phyloP scores from a whole-genome alignment of 305 asterid species.

The Solanum hybrid region DNA sequence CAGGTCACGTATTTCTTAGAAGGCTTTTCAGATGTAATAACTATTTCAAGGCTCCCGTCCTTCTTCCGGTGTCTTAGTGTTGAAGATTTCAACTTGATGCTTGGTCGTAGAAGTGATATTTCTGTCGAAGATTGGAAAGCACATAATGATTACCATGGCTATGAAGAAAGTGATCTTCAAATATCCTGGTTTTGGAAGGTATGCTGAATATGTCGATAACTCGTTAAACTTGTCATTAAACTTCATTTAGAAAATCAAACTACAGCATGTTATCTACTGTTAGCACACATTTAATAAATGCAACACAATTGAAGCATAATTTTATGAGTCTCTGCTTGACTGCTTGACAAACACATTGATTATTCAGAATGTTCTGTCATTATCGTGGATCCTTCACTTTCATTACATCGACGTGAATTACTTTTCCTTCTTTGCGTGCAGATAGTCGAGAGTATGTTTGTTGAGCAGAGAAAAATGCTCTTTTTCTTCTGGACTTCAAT shows the following conservation, averaged over 20 bases:
- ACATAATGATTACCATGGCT: constrained; percentile 70
- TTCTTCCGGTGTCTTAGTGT: constrained; percentile 60
- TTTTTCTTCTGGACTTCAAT: constrained; percentile 91
- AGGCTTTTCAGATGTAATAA: constrained; percentile 57
- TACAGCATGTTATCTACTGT: neutral
- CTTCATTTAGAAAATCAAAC: neutral
- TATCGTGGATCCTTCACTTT: neutral
- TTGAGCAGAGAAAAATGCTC: constrained; percentile 60
- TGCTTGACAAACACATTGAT: neutral
- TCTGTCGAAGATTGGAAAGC: constrained; percentile 87
- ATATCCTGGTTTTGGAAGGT: constrained; percentile 93
- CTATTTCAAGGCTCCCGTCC: constrained; percentile 20
- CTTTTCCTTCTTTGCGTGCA: constrained; percentile 4
- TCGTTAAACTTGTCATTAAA: neutral
- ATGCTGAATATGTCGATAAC: neutral
- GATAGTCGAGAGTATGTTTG: constrained; percentile 57
- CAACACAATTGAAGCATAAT: too few relatives aligned
- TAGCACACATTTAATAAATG: neutral
- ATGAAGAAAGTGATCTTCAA: constrained; percentile 53
- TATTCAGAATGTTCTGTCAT: neutral
- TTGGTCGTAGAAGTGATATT: constrained; percentile 55
- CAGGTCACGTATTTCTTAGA: constrained; percentile 49
- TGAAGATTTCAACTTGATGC: constrained; percentile 69
- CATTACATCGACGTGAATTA: neutral
- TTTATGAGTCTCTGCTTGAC: neutral